These are phyloP conservation scores for Acorus calamus DNA, from an alignment of 106 monocot genomes.

Conservation along the genomic window DNA sequence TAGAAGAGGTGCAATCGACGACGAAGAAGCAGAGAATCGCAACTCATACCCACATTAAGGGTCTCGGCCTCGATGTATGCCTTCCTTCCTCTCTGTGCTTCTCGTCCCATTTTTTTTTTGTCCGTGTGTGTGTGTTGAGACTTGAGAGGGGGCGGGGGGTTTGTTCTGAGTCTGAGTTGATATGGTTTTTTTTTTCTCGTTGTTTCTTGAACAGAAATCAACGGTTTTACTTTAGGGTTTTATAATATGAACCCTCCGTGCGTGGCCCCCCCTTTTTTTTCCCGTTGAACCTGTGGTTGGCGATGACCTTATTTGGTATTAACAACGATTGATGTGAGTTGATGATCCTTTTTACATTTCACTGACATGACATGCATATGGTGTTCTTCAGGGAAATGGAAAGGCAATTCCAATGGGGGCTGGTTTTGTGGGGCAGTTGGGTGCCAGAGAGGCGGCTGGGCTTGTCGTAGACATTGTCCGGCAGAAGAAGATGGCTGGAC, in stretches of 20 bases:
- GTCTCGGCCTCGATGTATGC: conserved; percentile 70
- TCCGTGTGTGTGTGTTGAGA: too few relatives aligned
- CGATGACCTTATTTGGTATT: too few relatives aligned
- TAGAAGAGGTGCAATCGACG: conserved; percentile 70
- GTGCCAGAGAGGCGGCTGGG: conserved; percentile 79
- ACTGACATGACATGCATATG: too few relatives aligned
- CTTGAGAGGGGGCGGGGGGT: too few relatives aligned
- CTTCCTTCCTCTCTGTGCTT: not conserved
- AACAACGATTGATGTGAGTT: too few relatives aligned
- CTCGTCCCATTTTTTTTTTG: too few relatives aligned
- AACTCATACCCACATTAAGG: conserved; percentile 81
- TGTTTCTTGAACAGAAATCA: too few relatives aligned
- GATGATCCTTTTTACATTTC: too few relatives aligned
- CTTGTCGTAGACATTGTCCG: conserved; percentile 97
- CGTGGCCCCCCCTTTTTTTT: too few relatives aligned
- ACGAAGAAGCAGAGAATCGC: conserved; percentile 77
- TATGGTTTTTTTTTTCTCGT: too few relatives aligned
- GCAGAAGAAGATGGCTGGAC: conserved; percentile 97
- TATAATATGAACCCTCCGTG: not conserved
- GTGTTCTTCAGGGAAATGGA: conserved; percentile 37
- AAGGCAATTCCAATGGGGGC: conserved; percentile 61
- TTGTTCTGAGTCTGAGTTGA: too few relatives aligned
- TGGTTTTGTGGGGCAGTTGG: conserved; percentile 86
- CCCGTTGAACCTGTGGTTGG: too few relatives aligned
- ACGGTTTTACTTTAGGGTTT: not conserved